Conservation (phyloP, 768 basidiomycete species). For the Lentinula detonsa region DNA sequence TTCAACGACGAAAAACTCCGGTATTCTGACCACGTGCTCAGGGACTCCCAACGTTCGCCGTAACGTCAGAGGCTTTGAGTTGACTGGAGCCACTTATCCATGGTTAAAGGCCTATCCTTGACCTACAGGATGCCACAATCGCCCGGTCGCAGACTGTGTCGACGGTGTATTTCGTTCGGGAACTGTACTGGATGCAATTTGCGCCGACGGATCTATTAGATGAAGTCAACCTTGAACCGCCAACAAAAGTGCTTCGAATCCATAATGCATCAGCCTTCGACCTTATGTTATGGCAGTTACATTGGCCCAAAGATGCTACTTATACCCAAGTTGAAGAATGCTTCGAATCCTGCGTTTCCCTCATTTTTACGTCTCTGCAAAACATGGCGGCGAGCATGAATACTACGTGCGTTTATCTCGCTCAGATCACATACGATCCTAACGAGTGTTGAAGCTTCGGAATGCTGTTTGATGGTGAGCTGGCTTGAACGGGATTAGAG, state of each 20-base stretch:
- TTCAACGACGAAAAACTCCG: too few relatives aligned
- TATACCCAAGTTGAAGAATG: neutral
- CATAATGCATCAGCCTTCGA: neutral
- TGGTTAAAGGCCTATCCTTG: too few relatives aligned
- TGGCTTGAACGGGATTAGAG: neutral
- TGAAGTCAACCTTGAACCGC: too few relatives aligned
- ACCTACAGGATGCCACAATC: too few relatives aligned
- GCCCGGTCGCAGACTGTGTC: too few relatives aligned
- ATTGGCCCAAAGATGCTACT: neutral
- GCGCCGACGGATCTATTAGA: too few relatives aligned
- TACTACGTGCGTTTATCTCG: neutral
- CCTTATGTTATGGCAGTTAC: neutral
- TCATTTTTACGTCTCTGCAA: neutral
- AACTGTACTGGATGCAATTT: too few relatives aligned
- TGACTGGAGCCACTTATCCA: too few relatives aligned
- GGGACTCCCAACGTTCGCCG: too few relatives aligned
- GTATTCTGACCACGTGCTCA: too few relatives aligned
- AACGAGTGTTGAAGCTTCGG: neutral
- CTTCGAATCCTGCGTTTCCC: neutral
- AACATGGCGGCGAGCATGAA: constrained; percentile 1
- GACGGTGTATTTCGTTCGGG: too few relatives aligned
- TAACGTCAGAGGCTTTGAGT: too few relatives aligned
- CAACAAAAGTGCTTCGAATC: neutral
- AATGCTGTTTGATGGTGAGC: constrained; percentile 5
- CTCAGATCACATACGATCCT: neutral